phyloP scores from a whole-genome alignment of 306 rosid species.

The Ammopiptanthus mongolicus region DNA sequence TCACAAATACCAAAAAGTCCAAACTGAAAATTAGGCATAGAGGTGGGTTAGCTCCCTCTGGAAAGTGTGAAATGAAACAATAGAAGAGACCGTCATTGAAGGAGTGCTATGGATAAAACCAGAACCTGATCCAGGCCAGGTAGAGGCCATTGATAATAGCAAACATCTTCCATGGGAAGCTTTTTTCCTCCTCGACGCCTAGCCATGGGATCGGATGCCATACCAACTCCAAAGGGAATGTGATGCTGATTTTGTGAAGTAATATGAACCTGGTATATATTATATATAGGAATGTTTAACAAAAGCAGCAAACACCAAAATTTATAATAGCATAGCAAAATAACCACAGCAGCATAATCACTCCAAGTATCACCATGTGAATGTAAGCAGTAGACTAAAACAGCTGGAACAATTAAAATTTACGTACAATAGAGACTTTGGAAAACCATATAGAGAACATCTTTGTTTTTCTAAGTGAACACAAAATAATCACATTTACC shows the following conservation, averaged over 20 bases:
- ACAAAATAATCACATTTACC: background rate
- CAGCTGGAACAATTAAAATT: background rate
- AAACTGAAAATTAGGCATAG: slow-evolving; percentile 59
- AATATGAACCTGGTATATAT: slow-evolving; percentile 71
- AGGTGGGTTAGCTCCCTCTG: slow-evolving; percentile 30
- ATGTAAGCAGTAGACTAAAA: background rate
- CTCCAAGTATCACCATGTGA: slow-evolving; percentile 3
- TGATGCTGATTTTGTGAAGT: slow-evolving; percentile 49
- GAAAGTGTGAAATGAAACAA: slow-evolving; percentile 22
- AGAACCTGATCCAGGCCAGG: slow-evolving; percentile 85
- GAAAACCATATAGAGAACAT: background rate
- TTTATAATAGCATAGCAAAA: background rate
- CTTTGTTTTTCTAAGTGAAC: background rate
- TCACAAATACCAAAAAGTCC: slow-evolving; percentile 90
- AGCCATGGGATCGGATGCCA: slow-evolving; percentile 98
- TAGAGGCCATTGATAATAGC: slow-evolving; percentile 92
- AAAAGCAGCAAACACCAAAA: background rate
- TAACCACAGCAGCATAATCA: slow-evolving; percentile 12
- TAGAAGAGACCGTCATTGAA: slow-evolving; percentile 6
- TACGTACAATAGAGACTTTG: background rate
- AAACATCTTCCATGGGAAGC: slow-evolving; percentile 95
- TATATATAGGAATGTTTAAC: slow-evolving; percentile 16
- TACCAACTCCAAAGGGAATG: slow-evolving; percentile 81
- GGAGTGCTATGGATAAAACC: slow-evolving; percentile 8
- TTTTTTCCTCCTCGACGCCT: slow-evolving; percentile 88